Conservation (phyloP, 129 eudicot genomes). For the Lactuca saligna region DNA sequence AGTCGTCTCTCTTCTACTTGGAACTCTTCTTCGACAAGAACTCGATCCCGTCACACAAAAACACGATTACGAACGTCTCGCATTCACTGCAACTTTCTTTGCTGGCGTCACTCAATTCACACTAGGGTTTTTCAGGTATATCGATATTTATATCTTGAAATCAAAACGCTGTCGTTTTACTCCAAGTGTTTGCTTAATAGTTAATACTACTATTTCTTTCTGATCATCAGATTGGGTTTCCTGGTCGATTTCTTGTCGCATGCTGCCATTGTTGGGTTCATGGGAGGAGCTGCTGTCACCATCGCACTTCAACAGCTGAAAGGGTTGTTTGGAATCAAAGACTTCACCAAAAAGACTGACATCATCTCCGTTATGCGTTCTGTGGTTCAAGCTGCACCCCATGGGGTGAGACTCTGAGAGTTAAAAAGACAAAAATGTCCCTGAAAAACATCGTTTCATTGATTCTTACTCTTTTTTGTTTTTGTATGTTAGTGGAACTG, state of each 20-base stretch:
- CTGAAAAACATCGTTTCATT: not conserved
- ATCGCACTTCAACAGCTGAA: conserved; percentile 78
- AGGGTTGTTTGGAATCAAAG: conserved; percentile 66
- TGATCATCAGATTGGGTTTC: conserved; percentile 76
- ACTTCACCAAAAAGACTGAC: conserved; percentile 71
- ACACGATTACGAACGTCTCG: conserved; percentile 60
- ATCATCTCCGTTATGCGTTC: conserved; percentile 69
- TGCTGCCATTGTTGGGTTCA: conserved; percentile 89
- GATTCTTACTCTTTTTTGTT: not conserved
- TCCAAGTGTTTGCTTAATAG: not conserved
- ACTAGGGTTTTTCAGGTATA: conserved; percentile 72
- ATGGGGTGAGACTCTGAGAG: conserved; percentile 50
- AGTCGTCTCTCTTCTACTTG: conserved; percentile 70
- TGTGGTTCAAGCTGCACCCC: conserved; percentile 39
- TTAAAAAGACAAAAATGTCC: not conserved
- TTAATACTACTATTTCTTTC: not conserved
- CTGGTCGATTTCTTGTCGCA: conserved; percentile 79
- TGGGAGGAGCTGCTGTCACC: conserved; percentile 86
- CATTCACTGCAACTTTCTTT: conserved; percentile 82
- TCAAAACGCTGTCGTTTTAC: not conserved
- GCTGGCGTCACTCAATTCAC: conserved; percentile 69
- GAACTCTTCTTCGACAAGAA: conserved; percentile 55
- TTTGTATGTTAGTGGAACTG: conserved; percentile 66
- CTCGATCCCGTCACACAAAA: conserved; percentile 48
- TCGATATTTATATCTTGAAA: not conserved